Evolutionary conservation across 164 flowering plant species (phyloP).

Genomic region (Platanus orientalis): DNA sequence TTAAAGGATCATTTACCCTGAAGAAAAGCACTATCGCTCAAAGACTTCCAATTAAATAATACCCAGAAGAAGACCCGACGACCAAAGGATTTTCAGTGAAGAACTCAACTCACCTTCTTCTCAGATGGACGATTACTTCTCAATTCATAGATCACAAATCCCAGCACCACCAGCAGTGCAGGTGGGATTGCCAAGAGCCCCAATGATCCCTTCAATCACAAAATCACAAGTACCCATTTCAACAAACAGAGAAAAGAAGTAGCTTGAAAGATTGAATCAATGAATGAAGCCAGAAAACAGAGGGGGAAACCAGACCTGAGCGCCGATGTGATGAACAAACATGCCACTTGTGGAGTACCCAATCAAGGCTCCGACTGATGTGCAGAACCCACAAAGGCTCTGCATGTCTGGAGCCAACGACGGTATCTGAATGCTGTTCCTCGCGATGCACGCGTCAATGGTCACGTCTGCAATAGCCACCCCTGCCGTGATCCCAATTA

Average conservation of each 20-base stretch:
- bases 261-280: background rate
- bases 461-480: slow-evolving; percentile 65
- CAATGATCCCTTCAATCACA: slow-evolving; percentile 47
- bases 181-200: slow-evolving; percentile 54
- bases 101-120: slow-evolving; percentile 39
- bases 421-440: slow-evolving; percentile 49
- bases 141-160: slow-evolving; percentile 52
- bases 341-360: slow-evolving; percentile 66
- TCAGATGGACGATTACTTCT: slow-evolving; percentile 16
- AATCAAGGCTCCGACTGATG: slow-evolving; percentile 58
- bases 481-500: slow-evolving; percentile 47
- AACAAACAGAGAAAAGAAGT: background rate
- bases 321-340: slow-evolving; percentile 57
- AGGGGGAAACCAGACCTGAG: slow-evolving; percentile 52
- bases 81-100: too few species aligned
- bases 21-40: too few species aligned
- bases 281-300: background rate
- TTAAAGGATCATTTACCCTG: too few species aligned
- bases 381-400: slow-evolving; percentile 60
- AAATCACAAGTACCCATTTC: background rate
- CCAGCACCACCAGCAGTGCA: slow-evolving; percentile 36
- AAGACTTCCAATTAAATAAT: too few species aligned
- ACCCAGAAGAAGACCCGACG: too few species aligned
- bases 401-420: slow-evolving; percentile 68
- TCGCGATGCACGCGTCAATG: slow-evolving; percentile 73